Percentiles rank a stretch among this genome's conserved stretches.
phyloP scores from a whole-genome alignment of 768 basidiomycete species.

The Suillus tomentosus region DNA sequence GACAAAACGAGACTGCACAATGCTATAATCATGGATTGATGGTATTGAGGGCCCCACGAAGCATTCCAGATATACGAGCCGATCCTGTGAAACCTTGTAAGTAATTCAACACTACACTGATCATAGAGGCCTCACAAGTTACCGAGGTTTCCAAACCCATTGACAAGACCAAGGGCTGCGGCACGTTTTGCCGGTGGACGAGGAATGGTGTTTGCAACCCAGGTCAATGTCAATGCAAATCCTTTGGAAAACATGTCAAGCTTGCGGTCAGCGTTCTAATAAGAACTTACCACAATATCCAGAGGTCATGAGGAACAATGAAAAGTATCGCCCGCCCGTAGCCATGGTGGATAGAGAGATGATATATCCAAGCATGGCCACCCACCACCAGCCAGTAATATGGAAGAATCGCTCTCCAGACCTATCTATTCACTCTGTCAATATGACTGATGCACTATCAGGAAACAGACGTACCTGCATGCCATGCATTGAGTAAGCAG shows the following conservation, averaged over 20 bases:
- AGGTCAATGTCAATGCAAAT: conserved; percentile 49
- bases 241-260: conserved; percentile 29
- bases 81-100: conserved; percentile 39
- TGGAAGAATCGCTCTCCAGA: conserved; percentile 71
- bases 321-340: conserved; percentile 55
- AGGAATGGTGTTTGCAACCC: conserved; percentile 64
- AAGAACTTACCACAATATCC: conserved; percentile 44
- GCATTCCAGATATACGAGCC: conserved; percentile 64
- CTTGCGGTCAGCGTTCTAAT: background rate
- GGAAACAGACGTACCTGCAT: conserved; percentile 42
- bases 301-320: conserved; percentile 63
- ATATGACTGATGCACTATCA: background rate
- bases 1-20: conserved; percentile 36
- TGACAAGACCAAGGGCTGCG: conserved; percentile 64
- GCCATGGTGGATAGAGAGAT: conserved; percentile 55
- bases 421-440: conserved; percentile 38
- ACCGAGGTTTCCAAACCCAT: conserved; percentile 60
- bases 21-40: conserved; percentile 60
- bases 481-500: conserved; percentile 54
- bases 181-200: conserved; percentile 55
- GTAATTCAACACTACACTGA: background rate
- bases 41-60: conserved; percentile 63
- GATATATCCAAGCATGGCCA: conserved; percentile 60
- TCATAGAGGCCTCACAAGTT: conserved; percentile 46
- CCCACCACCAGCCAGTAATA: conserved; percentile 58